Conservation (phyloP, 1,139 yeast genomes). For the Lizanozyma gosingica region DNA sequence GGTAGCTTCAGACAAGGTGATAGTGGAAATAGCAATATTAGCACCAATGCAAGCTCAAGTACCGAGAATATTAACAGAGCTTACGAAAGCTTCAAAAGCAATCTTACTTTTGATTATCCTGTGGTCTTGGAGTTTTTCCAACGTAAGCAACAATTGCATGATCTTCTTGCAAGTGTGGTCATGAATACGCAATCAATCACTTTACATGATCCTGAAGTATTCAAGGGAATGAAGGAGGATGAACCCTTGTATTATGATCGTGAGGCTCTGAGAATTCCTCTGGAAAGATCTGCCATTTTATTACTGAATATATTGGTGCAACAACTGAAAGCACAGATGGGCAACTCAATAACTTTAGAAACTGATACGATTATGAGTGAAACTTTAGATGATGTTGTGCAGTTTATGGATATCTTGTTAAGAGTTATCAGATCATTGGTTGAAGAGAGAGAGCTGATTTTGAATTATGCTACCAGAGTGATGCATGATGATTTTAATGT, state of each 20-base stretch:
- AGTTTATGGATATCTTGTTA: constrained; percentile 36
- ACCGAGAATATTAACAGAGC: background rate
- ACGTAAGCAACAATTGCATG: constrained; percentile 66
- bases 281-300: constrained; percentile 43
- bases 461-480: constrained; percentile 67
- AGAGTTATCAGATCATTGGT: constrained; percentile 46
- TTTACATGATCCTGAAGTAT: constrained; percentile 64
- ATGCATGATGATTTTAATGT: constrained; percentile 67
- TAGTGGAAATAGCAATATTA: background rate
- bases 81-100: constrained; percentile 5
- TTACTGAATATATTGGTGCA: constrained; percentile 37
- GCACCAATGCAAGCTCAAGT: background rate
- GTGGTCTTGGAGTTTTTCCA: constrained; percentile 67
- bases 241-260: constrained; percentile 37
- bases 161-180: constrained; percentile 48
- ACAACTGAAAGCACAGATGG: constrained; percentile 36
- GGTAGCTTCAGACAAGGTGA: background rate
- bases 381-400: constrained; percentile 37
- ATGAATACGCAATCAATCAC: constrained; percentile 67
- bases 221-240: constrained; percentile 53
- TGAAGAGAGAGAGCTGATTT: constrained; percentile 60
- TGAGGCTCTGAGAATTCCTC: constrained; percentile 28
- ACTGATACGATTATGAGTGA: constrained; percentile 38
- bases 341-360: constrained; percentile 35
- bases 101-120: constrained; percentile 46